Base-by-base conservation (phyloP, 768 basidiomycete species). In the Mycena crocata region DNA sequence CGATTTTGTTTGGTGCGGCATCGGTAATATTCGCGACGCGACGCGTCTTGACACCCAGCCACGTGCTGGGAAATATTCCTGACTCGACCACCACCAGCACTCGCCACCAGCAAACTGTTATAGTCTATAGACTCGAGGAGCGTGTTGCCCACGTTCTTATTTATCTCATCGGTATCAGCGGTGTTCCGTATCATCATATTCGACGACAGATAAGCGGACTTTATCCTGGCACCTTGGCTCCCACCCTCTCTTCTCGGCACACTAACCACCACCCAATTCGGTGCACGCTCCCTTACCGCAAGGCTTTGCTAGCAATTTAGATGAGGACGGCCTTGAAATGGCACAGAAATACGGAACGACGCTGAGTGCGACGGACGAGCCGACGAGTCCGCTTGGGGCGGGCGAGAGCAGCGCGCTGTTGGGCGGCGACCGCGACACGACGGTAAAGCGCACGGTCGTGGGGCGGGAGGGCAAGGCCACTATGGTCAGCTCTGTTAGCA, bases 401-500 rank as follows among this genome's bases (percentile, higher is more conserved):
- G 83, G 82, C 57, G 92, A 93, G 76, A 77, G 76, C 46, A 88
- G 87, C 74, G 85, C 91, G 15, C 79, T 94, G 61, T 82, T 94
- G 37, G 87, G 86, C 40, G 84, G 78, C 51, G 77, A 80, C 49
- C 76, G 76, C 46, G 66, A 75, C 40, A 66, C 70, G 34, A 51
- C 70, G 1, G 52, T 66, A 32, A 74, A 74, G 55, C 65, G 64
- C 54, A 63, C 62, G n/a, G 58, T 17, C 32, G 64, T 60, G 46
- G 76, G 76, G 56, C 72, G 63, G 54, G 91, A 92, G 23, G 94
- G 94, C 0, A 87, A 87, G 77, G 94, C 93, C 14, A 87, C 81
- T 45, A 76, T 95, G 30, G 69, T 83, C 23, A 92, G 92, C 68
- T 89, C 88, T 54, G 84, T 93, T 56, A 90, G 92, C 70, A 95